Conservation (phyloP, 192 early-diverging fungal species). For the Coemansia furcata region DNA sequence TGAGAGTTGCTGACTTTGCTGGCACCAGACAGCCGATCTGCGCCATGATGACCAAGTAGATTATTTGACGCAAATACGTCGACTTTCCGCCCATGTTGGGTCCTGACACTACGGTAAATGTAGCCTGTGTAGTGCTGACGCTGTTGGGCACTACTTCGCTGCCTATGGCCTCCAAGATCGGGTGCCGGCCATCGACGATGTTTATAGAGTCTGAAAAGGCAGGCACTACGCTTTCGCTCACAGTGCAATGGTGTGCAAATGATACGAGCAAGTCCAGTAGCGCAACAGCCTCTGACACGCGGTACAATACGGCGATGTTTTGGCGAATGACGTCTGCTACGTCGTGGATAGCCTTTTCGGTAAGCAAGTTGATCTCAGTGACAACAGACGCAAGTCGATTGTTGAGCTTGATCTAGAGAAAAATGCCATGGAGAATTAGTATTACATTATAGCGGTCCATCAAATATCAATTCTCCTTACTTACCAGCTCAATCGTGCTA, state of each 20-base stretch:
- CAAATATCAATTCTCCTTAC: neutral
- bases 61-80: conserved; percentile 81
- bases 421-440: neutral
- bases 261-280: conserved; percentile 75
- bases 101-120: conserved; percentile 80
- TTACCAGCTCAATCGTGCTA: conserved; percentile 76
- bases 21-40: conserved; percentile 87
- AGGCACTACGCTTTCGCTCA: conserved; percentile 60
- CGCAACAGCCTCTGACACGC: conserved; percentile 71
- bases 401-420: conserved; percentile 69
- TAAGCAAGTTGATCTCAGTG: conserved; percentile 79
- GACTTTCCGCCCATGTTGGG: conserved; percentile 94
- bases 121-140: conserved; percentile 55
- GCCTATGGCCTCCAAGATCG: conserved; percentile 61
- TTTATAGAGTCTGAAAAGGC: conserved; percentile 78
- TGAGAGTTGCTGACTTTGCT: conserved; percentile 73
- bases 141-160: conserved; percentile 71
- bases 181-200: conserved; percentile 74
- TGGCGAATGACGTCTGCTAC: conserved; percentile 54
- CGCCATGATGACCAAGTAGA: conserved; percentile 75
- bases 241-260: conserved; percentile 68
- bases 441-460: neutral
- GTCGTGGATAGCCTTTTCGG: conserved; percentile 56
- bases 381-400: conserved; percentile 77
- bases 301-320: conserved; percentile 66